Evolutionary conservation across 2,329 filamentous ascomycete species (phyloP).

Genomic region (Lachnellula arida): DNA sequence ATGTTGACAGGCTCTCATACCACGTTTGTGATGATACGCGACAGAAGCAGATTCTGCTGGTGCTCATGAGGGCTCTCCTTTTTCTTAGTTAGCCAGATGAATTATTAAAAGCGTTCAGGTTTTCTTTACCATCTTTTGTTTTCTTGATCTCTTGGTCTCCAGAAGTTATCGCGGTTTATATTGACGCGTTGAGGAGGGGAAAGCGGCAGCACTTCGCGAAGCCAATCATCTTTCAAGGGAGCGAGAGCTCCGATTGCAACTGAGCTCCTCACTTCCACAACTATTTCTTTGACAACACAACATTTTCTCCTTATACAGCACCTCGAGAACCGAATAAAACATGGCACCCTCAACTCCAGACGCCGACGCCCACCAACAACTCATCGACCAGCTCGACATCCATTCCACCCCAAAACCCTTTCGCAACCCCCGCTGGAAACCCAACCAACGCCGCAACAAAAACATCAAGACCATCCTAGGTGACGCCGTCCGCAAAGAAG

Average conservation of each 20-base stretch:
- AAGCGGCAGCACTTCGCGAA: not conserved
- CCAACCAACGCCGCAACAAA: slow-evolving; percentile 94
- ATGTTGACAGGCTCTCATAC: slow-evolving; percentile 50
- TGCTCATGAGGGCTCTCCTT: slow-evolving; percentile 96
- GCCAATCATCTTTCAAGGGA: slow-evolving; percentile 3
- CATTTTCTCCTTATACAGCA: not conserved
- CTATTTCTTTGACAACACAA: not conserved
- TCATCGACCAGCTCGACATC: slow-evolving; percentile 90
- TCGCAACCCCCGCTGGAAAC: slow-evolving; percentile 85
- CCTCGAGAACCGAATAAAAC: not conserved
- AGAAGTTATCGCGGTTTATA: slow-evolving; percentile 3
- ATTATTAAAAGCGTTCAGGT: not conserved
- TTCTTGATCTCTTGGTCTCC: not conserved
- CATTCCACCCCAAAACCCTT: slow-evolving; percentile 82
- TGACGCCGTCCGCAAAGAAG: slow-evolving; percentile 82
- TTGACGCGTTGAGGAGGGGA: slow-evolving; percentile 12
- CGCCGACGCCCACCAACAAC: slow-evolving; percentile 68
- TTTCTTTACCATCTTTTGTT: slow-evolving; percentile 7
- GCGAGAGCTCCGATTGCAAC: not conserved
- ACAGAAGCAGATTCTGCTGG: slow-evolving; percentile 88
- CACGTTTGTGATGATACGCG: slow-evolving; percentile 95
- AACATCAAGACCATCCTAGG: slow-evolving; percentile 95
- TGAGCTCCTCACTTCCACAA: not conserved
- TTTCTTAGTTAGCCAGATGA: not conserved
- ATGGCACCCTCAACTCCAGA: slow-evolving; percentile 30